Percentiles rank a stretch among this genome's conserved stretches.
phyloP scores from a whole-genome alignment of 345 rosid genomes.

The Cardiospermum halicacabum region DNA sequence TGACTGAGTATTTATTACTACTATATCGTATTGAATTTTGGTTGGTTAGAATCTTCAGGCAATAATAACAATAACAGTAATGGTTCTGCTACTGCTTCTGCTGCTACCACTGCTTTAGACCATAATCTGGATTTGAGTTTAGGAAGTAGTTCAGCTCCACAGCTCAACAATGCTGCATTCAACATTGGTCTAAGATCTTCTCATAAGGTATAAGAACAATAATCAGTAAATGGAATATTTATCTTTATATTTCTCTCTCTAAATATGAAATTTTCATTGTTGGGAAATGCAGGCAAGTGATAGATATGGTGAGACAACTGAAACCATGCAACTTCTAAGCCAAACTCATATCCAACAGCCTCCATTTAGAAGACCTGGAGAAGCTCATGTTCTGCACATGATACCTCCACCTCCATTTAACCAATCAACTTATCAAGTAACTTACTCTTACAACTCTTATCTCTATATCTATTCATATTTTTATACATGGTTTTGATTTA shows the following conservation, averaged over 20 bases:
- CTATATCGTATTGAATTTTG: not conserved
- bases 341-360: slow-evolving; percentile 45
- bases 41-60: slow-evolving; percentile 39
- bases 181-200: no score
- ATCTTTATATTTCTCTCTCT: not conserved
- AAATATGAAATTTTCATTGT: no score
- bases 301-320: slow-evolving; percentile 38
- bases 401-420: slow-evolving; percentile 27
- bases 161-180: slow-evolving; percentile 27
- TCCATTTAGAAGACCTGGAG: slow-evolving; percentile 31
- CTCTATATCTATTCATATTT: no score
- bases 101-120: slow-evolving; percentile 32
- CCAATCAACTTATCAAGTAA: slow-evolving; percentile 33
- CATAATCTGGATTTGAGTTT: slow-evolving; percentile 84
- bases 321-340: slow-evolving; percentile 49
- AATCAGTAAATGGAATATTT: no score
- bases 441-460: no score
- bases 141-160: slow-evolving; percentile 52
- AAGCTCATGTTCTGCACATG: slow-evolving; percentile 27
- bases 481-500: no score
- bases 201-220: no score
- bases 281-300: slow-evolving; percentile 16
- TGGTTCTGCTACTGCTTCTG: no score
- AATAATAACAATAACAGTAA: no score
- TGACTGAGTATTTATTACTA: no score